Evolutionary conservation across 129 eudicot species (phyloP).

Genomic region (Cynara cardunculus): DNA sequence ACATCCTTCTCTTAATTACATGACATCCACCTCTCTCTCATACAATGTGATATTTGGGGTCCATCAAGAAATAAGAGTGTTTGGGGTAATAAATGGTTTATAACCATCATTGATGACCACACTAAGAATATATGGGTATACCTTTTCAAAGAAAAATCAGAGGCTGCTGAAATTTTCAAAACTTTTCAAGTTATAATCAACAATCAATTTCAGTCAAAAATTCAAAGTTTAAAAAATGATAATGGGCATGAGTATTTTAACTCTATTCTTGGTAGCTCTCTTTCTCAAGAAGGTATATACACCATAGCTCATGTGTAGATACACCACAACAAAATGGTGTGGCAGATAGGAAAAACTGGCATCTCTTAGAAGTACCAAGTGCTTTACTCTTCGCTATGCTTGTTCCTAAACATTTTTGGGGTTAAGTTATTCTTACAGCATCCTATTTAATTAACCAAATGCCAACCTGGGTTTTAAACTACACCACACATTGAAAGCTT

Average conservation of each 20-base stretch:
- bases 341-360: not conserved
- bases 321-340: not conserved
- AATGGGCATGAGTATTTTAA: no score
- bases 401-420: not conserved
- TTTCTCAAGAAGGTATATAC: not conserved
- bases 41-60: not conserved
- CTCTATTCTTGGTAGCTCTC: not conserved
- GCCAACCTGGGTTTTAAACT: not conserved
- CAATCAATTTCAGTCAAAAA: no score
- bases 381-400: not conserved
- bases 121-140: no score
- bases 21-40: not conserved
- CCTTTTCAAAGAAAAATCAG: no score
- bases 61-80: not conserved
- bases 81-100: no score
- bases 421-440: not conserved
- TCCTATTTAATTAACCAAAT: not conserved
- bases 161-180: no score
- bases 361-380: not conserved
- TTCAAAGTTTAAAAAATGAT: no score
- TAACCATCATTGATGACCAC: no score
- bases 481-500: not conserved
- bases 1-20: not conserved
- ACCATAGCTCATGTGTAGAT: not conserved
- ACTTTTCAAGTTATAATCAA: no score